Evolutionary conservation across 106 monocot genomes (phyloP).

Genomic region (Phalaenopsis aphrodite): DNA sequence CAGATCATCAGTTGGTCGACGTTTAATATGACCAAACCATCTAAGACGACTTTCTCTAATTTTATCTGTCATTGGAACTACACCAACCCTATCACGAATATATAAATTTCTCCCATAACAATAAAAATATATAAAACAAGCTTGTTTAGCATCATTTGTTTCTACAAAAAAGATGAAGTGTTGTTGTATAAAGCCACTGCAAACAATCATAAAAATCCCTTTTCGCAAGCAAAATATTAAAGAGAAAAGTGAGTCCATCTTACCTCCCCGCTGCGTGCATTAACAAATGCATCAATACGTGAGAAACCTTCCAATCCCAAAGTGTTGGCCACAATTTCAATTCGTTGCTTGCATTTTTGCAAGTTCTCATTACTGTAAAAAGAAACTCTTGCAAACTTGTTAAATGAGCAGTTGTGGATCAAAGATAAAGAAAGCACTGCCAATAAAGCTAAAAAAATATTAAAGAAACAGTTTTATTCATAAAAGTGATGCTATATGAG

Average conservation of each 20-base stretch:
- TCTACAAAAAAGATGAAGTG: too few relatives aligned
- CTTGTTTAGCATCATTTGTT: too few relatives aligned
- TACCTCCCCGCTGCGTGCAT: conserved; percentile 75
- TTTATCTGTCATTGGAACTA: too few relatives aligned
- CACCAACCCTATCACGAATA: too few relatives aligned
- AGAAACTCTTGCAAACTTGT: not conserved
- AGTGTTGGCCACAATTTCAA: conserved; percentile 66
- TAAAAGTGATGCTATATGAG: not conserved
- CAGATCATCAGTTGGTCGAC: too few relatives aligned
- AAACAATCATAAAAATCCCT: too few relatives aligned
- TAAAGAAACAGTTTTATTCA: not conserved
- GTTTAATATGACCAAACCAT: too few relatives aligned
- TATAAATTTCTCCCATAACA: too few relatives aligned
- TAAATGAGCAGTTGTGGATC: not conserved
- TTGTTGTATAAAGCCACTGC: too few relatives aligned
- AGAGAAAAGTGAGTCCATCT: not conserved
- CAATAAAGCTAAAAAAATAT: not conserved
- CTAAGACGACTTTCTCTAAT: too few relatives aligned
- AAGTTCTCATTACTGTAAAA: conserved; percentile 54
- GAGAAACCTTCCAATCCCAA: conserved; percentile 88
- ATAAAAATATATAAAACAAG: too few relatives aligned
- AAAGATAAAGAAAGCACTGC: not conserved
- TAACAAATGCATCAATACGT: conserved; percentile 86
- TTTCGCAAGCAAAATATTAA: too few relatives aligned
- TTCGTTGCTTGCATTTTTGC: conserved; percentile 54